Evolutionary conservation across 2,329 filamentous ascomycete species (phyloP), one percentile per base, ranked within the genome.

Genomic region (Penicillium sp.): DNA sequence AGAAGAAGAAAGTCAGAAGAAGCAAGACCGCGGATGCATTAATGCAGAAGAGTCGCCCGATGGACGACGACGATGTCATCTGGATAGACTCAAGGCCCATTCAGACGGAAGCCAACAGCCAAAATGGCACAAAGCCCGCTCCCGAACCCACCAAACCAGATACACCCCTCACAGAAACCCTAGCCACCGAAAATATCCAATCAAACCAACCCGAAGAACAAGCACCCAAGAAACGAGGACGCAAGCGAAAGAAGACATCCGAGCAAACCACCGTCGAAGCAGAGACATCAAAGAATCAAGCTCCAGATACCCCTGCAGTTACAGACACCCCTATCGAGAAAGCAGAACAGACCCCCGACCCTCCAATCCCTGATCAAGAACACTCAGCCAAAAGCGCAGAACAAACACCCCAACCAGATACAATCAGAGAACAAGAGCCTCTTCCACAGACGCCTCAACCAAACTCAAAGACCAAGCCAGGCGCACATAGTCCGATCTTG

Each of bases 1-100:
- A 53, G 63, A 78, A 71, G 68, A 73, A 65, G 54, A 74, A 72
- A 44, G 44, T 67, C 18, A 78, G 74, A 58, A 68, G 75, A 50
- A 68, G 69, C 32, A 75, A 75, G 50, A 71, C 70, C 4, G 70
- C 66, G 0, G 71, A 70, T 4, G 59, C 63, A 4, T 61, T 65
- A 2, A 50, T 66, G 3, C 61, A 63, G 15, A 69, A 66, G 37
- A 54, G 60, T 3, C 54, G 57, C 29, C 57, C 65, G 27, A 52
- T 64, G 4, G 66, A 64, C 41, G 70, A 73, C 41, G 66, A 67
- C 29, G 71, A 74, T 44, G 69, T 74, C 20, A 68, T 73, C 29
- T 74, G 71, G 70, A 47, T 74, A 5, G 69, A 71, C 7, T 66
- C 68, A 5, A 58, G 53, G 15, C 60, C 63, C 18, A 39, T 50